Evolutionary conservation across 2,329 filamentous ascomycete genomes (phyloP), one percentile per base, ranked within the genome.

Genomic region (Aplosporella prunicola): DNA sequence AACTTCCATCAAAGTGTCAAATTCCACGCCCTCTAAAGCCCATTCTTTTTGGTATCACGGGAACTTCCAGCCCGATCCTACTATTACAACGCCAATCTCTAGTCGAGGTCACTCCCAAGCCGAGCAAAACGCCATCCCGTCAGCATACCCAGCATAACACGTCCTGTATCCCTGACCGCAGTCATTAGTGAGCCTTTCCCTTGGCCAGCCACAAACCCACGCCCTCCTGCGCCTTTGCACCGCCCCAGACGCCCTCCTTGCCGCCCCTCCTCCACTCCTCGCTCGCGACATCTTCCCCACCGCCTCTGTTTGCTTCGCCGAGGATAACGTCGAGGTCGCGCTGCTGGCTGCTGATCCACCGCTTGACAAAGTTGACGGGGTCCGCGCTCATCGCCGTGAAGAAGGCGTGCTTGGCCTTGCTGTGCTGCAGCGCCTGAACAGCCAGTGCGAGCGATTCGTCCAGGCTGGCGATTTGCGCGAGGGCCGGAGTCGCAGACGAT

Each of bases 291-390:
- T 66, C 64, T 40, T 68, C 66, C 20, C 62, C 63, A 10, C 60
- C 62, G 24, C 68, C 67, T 38, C 78, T 71, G 35, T 76, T 74
- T 2, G 80, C 78, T 61, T 95, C 88, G 41, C 87, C 89, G 44
- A 91, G 72, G 32, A 95, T 80, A 5, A 91, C 78, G 53, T 93
- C 87, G 23, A 95, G 68, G 57, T 96, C 89, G 32, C 88, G 73
- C 63, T 87, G 87, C 66, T 98, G 91, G 11, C 82, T 89, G 51
- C 80, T 86, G 35, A 93, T 70, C 91, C 91, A 98, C 52, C 83
- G 78, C 46, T 76, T 78, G 43, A 95, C 71, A 51, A 96, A 96
- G 9, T 73, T 76, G 11, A 83, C 80, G 0, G 91, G 91, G 49
- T 95, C 87, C 45, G 81, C 76, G 42, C 78, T 76, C 45, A 96